Evolutionary conservation across 2,329 filamentous ascomycete species (phyloP).

Genomic region (Beauveria asiatica): DNA sequence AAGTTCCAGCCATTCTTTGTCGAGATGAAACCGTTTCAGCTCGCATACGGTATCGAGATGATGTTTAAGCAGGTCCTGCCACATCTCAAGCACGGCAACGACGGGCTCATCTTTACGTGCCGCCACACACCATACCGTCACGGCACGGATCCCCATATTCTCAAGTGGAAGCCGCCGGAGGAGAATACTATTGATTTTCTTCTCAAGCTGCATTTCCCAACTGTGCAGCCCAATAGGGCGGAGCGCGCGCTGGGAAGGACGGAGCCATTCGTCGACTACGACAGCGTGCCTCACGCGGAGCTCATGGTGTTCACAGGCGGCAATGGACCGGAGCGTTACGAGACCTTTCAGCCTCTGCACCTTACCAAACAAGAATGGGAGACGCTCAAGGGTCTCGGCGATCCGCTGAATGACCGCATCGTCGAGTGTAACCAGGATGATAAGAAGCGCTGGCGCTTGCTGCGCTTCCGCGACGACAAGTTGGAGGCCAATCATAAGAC

Average conservation of each 20-base stretch:
- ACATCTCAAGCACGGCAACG: constrained; percentile 81
- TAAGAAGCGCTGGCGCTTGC: constrained; percentile 70
- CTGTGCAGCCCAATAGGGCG: constrained; percentile 56
- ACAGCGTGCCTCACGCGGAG: constrained; percentile 64
- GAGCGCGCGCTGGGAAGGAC: constrained; percentile 60
- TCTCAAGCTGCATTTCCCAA: constrained; percentile 67
- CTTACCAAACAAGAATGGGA: constrained; percentile 78
- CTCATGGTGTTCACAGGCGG: constrained; percentile 63
- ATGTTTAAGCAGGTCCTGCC: constrained; percentile 88
- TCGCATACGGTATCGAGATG: constrained; percentile 80
- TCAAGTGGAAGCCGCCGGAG: constrained; percentile 95
- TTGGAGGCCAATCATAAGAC: constrained; percentile 79
- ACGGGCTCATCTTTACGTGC: constrained; percentile 97
- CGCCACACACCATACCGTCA: constrained; percentile 75
- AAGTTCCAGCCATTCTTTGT: constrained; percentile 69
- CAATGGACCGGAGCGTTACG: constrained; percentile 44
- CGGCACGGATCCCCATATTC: constrained; percentile 85
- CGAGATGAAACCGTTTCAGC: constrained; percentile 82
- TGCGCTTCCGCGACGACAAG: constrained; percentile 91
- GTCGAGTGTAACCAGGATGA: constrained; percentile 84
- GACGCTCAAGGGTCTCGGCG: constrained; percentile 59
- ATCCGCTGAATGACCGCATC: constrained; percentile 77
- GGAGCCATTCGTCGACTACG: constrained; percentile 65
- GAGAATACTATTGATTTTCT: constrained; percentile 96
- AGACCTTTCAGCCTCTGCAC: constrained; percentile 57